These are phyloP conservation scores for Pleurostoma richardsiae DNA, from an alignment of 2,329 filamentous ascomycete species.

Conservation along the genomic window DNA sequence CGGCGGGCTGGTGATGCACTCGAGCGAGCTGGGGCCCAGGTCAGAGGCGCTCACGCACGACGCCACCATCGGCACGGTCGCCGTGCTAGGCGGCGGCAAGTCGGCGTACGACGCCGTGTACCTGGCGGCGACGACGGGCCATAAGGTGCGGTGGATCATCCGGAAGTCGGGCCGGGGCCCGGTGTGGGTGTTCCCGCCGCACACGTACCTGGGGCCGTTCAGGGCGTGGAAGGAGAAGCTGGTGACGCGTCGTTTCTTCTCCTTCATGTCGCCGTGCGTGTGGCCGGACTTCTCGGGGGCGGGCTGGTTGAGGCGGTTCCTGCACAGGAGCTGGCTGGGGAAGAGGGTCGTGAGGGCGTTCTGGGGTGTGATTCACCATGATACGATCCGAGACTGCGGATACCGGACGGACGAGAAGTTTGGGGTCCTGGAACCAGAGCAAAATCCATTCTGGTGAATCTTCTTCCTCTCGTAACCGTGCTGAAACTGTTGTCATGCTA, in stretches of 20 bases:
- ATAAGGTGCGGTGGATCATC: constrained; percentile 53
- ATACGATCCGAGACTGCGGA: constrained; percentile 14
- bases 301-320: constrained; percentile 13
- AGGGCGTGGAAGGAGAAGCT: constrained; percentile 46
- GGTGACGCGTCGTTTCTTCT: constrained; percentile 37
- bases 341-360: constrained; percentile 36
- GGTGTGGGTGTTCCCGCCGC: constrained; percentile 41
- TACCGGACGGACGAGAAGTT: constrained; percentile 35
- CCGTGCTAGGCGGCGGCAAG: constrained; percentile 57
- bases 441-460: constrained; percentile 33
- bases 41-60: constrained; percentile 24
- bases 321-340: constrained; percentile 13
- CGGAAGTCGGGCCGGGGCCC: constrained; percentile 52
- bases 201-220: constrained; percentile 43
- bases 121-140: constrained; percentile 45
- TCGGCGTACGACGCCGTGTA: constrained; percentile 61
- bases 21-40: constrained; percentile 39
- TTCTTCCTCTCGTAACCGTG: too few relatives aligned
- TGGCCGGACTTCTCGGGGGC: constrained; percentile 16
- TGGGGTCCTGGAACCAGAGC: constrained; percentile 26
- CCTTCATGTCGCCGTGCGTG: constrained; percentile 30
- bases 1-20: constrained; percentile 50
- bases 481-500: too few relatives aligned
- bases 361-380: constrained; percentile 39
- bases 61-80: constrained; percentile 29